Conservation (phyloP, 202 grass and related monocot genomes). For the Cymbopogon flexuosus region DNA sequence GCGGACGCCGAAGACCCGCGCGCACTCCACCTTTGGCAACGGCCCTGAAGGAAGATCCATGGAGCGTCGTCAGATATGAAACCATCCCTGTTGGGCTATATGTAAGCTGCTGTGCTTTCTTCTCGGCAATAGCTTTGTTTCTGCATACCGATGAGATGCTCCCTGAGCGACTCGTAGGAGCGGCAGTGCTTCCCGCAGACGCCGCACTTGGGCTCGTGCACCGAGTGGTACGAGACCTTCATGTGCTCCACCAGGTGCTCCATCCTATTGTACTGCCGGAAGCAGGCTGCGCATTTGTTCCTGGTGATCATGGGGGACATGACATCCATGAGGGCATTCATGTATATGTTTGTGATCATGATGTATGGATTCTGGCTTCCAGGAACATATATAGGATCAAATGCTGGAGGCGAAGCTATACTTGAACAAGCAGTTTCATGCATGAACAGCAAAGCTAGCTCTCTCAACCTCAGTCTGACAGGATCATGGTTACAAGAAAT, state of each 20-base stretch:
- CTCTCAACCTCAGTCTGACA: not conserved
- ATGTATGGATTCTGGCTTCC: not conserved
- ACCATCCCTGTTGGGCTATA: not conserved
- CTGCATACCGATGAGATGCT: conserved; percentile 76
- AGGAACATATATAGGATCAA: not conserved
- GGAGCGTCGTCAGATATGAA: not conserved
- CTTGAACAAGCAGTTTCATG: not conserved
- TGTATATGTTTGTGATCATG: not conserved
- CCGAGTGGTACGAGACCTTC: conserved; percentile 76
- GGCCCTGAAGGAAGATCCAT: conserved; percentile 38
- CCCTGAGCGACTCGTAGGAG: conserved; percentile 81
- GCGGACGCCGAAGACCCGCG: conserved; percentile 49
- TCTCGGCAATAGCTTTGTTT: not conserved
- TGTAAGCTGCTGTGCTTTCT: not conserved
- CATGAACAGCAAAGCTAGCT: not conserved
- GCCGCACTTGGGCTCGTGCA: conserved; percentile 78
- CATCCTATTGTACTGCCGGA: conserved; percentile 81
- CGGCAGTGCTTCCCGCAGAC: conserved; percentile 84
- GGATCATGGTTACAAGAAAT: not conserved
- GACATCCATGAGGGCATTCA: not conserved
- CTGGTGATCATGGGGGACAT: conserved; percentile 19
- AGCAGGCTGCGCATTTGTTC: conserved; percentile 92
- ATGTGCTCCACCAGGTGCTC: conserved; percentile 93
- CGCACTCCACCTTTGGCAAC: conserved; percentile 75
- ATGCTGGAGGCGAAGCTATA: not conserved